Base-by-base conservation (phyloP, 345 rosid genomes). In the Raphanus raphanistrum region DNA sequence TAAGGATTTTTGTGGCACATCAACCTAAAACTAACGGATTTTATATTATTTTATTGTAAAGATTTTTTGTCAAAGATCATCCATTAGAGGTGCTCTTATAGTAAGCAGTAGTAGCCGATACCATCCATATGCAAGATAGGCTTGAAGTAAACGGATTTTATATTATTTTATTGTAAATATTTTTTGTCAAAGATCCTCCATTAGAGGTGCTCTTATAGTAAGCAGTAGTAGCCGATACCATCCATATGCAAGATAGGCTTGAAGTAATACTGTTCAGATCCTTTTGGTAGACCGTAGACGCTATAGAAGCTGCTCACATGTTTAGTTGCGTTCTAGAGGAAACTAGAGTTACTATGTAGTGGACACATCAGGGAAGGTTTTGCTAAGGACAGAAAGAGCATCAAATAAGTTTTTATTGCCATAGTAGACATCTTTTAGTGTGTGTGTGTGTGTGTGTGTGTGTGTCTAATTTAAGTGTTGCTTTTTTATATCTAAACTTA, bases 71-170 rank as follows among this genome's bases (percentile, higher is more conserved):
- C 21, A 21, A 21, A 21, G 21, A 21, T 21, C 21, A 0, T 21
- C 21, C 21, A 21, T 21, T 21, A 21, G 21, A 21, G 21, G 21
- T 21, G 21, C 21, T 21, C 21, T 86, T 90, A 90, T 88, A 89
- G 89, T 86, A 85, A 85, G 91, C 93, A 84, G 87, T 89, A 86
- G 36, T 41, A 41, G 92, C 87, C 90, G 99, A 36, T 95, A 90
- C 82, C 98, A 95, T 87, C 99, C 99, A 62, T 94, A 92, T 76
- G 84, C 90, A 72, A 90, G 98, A 81, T 94, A 89, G 90, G 70
- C 45, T 54, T 29, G 26, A 70, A 38, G 45, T 68, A 32, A 45
- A n/a, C n/a, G n/a, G n/a, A n/a, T n/a, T n/a, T n/a, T n/a, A 21
- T 21, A 21, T 21, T 21, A 21, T 21, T 21, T 21, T 21, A 21